A percentile compares a stretch with the other conserved stretches of the same genome.
Evolutionary conservation across 768 basidiomycete genomes (phyloP).

Genomic region (Boletus rubescentipes): DNA sequence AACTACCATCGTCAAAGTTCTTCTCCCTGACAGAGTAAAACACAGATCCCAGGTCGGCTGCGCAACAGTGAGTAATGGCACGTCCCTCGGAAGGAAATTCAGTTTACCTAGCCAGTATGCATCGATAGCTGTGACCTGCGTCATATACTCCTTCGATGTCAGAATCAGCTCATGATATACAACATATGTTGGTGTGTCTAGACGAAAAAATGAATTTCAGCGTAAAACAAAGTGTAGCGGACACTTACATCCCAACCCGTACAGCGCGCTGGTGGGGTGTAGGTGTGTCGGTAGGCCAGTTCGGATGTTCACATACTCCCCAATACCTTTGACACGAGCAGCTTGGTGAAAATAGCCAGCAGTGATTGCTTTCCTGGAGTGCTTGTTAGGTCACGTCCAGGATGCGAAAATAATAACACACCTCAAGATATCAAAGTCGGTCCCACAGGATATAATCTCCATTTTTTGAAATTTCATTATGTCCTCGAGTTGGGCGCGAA

Average conservation of each 20-base stretch:
- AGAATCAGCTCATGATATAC: conserved; percentile 96
- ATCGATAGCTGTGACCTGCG: conserved; percentile 97
- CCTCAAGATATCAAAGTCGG: conserved; percentile 90
- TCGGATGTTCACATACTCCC: conserved; percentile 96
- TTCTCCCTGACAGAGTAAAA: conserved; percentile 99
- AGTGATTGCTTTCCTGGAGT: conserved; percentile 85
- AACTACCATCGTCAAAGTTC: conserved; percentile 89
- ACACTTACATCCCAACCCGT: conserved; percentile 88
- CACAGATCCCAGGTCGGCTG: conserved; percentile 92
- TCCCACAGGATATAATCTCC: conserved; percentile 87
- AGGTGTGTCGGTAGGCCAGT: conserved; percentile 94
- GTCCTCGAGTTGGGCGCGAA: conserved; percentile 92
- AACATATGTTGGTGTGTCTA: conserved; percentile 94
- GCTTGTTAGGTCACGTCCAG: background rate
- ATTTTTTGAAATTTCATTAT: conserved; percentile 99
- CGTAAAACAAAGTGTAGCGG: background rate
- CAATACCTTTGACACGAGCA: conserved; percentile 96
- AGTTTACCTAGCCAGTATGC: conserved; percentile 92
- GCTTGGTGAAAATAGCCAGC: conserved; percentile 99
- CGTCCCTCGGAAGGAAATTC: background rate
- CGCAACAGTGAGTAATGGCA: conserved; percentile 6
- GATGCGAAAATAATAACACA: conserved; percentile 29
- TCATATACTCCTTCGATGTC: conserved; percentile 98
- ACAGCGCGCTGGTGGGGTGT: conserved; percentile 95
- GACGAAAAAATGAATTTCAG: conserved; percentile 1